Conservation (phyloP, 176 grass and related monocot genomes). For the Avena sativa region DNA sequence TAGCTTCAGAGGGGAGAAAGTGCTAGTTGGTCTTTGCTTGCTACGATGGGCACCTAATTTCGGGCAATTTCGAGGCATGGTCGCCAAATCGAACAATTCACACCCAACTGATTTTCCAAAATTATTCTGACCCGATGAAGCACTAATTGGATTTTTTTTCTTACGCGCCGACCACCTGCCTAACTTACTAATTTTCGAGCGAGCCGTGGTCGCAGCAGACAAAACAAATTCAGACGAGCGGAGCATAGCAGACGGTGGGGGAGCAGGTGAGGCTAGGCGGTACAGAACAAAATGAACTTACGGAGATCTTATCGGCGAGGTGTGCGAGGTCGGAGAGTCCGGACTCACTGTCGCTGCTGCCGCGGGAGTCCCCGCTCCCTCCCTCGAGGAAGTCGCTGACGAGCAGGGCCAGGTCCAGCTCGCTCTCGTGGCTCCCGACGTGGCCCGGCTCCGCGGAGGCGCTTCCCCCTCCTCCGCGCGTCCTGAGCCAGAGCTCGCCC, state of each 20-base stretch:
- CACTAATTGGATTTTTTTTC: not conserved
- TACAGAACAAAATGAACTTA: slow-evolving; percentile 15
- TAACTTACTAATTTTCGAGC: too few species aligned
- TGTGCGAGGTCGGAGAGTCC: slow-evolving; percentile 78
- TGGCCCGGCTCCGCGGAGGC: slow-evolving; percentile 40
- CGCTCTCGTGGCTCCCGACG: slow-evolving; percentile 73
- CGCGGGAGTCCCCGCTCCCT: slow-evolving; percentile 68
- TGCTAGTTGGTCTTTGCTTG: not conserved
- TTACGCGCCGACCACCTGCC: not conserved
- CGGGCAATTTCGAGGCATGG: too few species aligned
- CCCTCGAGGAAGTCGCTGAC: slow-evolving; percentile 90
- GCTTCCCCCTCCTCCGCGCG: slow-evolving; percentile 25
- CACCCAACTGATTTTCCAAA: not conserved
- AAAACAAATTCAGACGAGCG: not conserved
- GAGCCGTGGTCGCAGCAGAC: too few species aligned
- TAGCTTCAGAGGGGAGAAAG: not conserved
- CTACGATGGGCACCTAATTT: not conserved
- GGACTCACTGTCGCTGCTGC: slow-evolving; percentile 79
- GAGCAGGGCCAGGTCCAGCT: slow-evolving; percentile 79
- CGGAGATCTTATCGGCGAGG: slow-evolving; percentile 73
- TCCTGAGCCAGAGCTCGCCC: slow-evolving; percentile 48
- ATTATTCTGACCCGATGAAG: too few species aligned
- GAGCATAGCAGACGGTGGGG: not conserved
- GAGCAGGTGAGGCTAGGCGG: too few species aligned
- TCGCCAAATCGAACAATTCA: not conserved